These are phyloP conservation scores for Mariannaea sp. DNA, from an alignment of 2,329 filamentous ascomycete species.

Conservation along the genomic window DNA sequence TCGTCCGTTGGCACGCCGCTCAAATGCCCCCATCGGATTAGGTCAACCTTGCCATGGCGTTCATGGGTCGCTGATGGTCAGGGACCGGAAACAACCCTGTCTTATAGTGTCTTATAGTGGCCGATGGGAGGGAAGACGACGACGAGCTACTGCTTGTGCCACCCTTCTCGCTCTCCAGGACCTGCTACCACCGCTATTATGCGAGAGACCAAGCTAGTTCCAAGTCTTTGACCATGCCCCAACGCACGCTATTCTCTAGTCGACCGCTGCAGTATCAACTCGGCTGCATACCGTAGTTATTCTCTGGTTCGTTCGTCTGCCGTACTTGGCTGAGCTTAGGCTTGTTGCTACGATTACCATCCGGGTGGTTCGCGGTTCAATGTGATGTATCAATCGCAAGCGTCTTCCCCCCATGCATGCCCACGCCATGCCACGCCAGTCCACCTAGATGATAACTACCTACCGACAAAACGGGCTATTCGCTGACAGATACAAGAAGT, in stretches of 20 bases:
- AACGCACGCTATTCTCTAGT: conserved; percentile 9
- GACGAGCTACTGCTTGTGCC: conserved; percentile 10
- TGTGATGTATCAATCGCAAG: neutral
- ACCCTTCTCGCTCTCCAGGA: conserved; percentile 1
- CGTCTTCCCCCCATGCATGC: conserved; percentile 12
- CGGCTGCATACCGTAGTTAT: conserved; percentile 2
- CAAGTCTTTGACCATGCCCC: conserved; percentile 10
- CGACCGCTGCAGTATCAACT: conserved; percentile 9
- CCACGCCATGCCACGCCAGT: conserved; percentile 5
- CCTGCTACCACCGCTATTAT: conserved; percentile 8
- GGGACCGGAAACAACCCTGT: neutral
- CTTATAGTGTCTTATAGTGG: conserved; percentile 3
- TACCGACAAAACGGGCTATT: conserved; percentile 1
- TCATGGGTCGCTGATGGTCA: no score
- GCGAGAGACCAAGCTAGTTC: conserved; percentile 10
- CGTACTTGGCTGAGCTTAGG: conserved; percentile 5
- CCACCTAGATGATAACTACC: conserved; percentile 5
- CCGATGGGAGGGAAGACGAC: conserved; percentile 8
- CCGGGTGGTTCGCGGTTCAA: conserved; percentile 2
- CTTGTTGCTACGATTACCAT: neutral
- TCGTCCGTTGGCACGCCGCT: neutral
- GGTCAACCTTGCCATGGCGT: no score
- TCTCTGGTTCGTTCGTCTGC: conserved; percentile 17
- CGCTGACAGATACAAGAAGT: conserved; percentile 18
- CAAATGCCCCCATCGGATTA: neutral